A percentile compares a stretch with the other conserved stretches of the same genome.
These are phyloP conservation scores for Penicillium robsamsonii DNA, from an alignment of 495 filamentous ascomycete genomes.

Conservation along the genomic window DNA sequence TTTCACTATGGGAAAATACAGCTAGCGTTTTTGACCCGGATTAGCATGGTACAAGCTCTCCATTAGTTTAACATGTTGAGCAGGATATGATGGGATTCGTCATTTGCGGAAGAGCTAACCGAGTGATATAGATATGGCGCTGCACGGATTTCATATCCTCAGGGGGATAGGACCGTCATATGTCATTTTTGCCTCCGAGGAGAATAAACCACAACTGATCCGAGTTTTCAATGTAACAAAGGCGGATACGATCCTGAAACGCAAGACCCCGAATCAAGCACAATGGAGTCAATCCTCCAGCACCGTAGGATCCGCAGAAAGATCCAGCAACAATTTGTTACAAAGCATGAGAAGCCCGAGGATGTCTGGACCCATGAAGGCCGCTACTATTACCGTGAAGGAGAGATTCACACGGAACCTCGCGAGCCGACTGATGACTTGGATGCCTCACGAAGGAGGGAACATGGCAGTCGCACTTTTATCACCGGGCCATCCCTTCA, in stretches of 20 bases:
- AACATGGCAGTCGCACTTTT: constrained; percentile 18
- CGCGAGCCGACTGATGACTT: constrained; percentile 9
- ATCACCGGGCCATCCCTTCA: constrained; percentile 13
- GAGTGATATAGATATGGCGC: constrained; percentile 5
- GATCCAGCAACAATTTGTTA: constrained; percentile 32
- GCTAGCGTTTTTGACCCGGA: not conserved
- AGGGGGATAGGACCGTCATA: not conserved
- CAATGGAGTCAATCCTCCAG: constrained; percentile 37
- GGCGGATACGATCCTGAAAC: not conserved
- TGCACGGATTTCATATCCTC: constrained; percentile 5
- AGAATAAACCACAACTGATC: not conserved
- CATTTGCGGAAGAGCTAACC: constrained; percentile 18
- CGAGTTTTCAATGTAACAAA: not conserved
- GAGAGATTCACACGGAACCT: constrained; percentile 9
- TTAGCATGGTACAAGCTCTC: not conserved
- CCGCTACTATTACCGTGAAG: constrained; percentile 17
- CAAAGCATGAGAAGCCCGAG: constrained; percentile 11
- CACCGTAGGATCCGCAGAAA: constrained; percentile 37
- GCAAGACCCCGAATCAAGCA: not conserved
- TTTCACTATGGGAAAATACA: not conserved
- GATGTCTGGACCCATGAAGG: constrained; percentile 19
- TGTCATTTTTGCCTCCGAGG: constrained; percentile 8
- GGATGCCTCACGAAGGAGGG: constrained; percentile 6
- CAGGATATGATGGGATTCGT: not conserved
- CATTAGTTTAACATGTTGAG: not conserved